Evolutionary conservation across 2,329 filamentous ascomycete genomes (phyloP).

Genomic region (Coniella vitis): DNA sequence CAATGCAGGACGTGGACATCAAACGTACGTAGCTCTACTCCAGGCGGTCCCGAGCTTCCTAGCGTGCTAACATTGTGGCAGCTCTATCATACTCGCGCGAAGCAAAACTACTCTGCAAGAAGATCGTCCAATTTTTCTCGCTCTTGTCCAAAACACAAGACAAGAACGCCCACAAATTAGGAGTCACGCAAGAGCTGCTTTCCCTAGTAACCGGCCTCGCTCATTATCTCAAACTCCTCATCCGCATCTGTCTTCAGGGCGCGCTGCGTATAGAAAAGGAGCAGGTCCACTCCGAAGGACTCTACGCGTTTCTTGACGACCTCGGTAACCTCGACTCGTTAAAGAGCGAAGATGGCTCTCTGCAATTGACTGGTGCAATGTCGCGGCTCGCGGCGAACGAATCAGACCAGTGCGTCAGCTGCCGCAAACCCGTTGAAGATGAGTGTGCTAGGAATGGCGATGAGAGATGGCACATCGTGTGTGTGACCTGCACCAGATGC

Average conservation of each 20-base stretch:
- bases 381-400: constrained; percentile 63
- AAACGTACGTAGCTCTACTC: constrained; percentile 56
- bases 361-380: constrained; percentile 60
- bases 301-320: constrained; percentile 78
- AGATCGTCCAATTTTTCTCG: constrained; percentile 96
- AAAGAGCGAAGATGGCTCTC: constrained; percentile 56
- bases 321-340: constrained; percentile 75
- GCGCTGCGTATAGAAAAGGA: constrained; percentile 88
- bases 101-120: constrained; percentile 99
- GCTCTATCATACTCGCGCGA: constrained; percentile 88
- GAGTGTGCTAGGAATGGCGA: constrained; percentile 75
- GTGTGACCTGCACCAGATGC: constrained; percentile 68
- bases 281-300: constrained; percentile 62
- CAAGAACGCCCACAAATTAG: constrained; percentile 79
- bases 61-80: constrained; percentile 29
- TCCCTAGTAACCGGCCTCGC: constrained; percentile 92
- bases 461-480: constrained; percentile 75
- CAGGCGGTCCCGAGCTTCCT: not conserved
- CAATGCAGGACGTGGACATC: constrained; percentile 60
- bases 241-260: constrained; percentile 92
- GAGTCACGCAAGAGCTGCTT: constrained; percentile 96
- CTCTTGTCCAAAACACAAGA: constrained; percentile 92
- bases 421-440: constrained; percentile 85
- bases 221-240: constrained; percentile 95
- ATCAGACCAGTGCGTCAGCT: constrained; percentile 78